Conservation (phyloP, 139 green algal species). For the Closterium sp. region DNA sequence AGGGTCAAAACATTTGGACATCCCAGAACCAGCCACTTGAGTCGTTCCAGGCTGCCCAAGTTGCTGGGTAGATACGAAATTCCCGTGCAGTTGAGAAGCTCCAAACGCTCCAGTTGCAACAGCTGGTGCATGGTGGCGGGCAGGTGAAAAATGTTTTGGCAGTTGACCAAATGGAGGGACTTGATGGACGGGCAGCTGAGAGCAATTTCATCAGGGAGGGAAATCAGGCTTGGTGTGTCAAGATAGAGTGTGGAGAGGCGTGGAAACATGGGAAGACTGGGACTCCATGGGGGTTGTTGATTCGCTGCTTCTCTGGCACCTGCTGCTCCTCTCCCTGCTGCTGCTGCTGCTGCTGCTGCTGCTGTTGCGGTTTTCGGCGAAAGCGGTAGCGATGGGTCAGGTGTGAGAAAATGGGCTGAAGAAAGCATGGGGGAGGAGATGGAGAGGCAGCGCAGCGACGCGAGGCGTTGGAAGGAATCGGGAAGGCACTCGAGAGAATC, state of each 20-base stretch:
- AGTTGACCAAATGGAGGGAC: background rate
- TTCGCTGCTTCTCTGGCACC: background rate
- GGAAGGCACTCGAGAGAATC: background rate
- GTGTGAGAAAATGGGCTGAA: background rate
- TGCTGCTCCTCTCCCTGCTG: background rate
- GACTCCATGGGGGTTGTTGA: background rate
- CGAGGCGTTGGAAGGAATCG: background rate
- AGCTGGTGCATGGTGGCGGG: background rate
- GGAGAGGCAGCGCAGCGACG: background rate
- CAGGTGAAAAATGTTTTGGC: background rate
- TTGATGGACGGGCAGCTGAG: background rate
- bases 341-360: background rate
- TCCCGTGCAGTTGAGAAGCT: background rate
- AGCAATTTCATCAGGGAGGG: background rate
- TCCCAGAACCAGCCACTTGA: background rate
- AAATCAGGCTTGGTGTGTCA: background rate
- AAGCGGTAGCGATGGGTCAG: background rate
- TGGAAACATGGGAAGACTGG: background rate
- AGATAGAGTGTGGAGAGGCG: background rate
- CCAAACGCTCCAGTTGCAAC: background rate
- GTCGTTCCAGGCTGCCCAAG: background rate
- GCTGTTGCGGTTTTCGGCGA: background rate
- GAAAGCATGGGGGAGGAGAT: background rate
- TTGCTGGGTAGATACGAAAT: background rate
- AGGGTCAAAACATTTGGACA: background rate